Evolutionary conservation across 805 yeast genomes (phyloP), one percentile per base, ranked within the genome.

Genomic region (Yamadazyma philogaea): DNA sequence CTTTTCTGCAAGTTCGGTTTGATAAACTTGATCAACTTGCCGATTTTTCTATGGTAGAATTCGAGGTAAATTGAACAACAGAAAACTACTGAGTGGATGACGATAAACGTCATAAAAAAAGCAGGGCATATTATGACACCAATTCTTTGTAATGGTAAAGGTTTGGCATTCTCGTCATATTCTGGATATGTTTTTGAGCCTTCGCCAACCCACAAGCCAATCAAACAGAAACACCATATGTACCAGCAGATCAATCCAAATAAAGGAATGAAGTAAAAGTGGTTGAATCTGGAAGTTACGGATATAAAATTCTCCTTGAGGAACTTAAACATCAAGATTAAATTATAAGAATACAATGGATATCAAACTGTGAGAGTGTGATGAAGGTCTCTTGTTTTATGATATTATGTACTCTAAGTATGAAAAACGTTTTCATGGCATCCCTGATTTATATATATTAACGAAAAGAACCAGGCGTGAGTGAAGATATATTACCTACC

Each of bases 161-260:
- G 62, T 6, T 41, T 44, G 17, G 47, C 52, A 28, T 15, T 27
- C 39, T 57, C 60, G 15, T 51, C 59, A 34, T 44, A 57, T 33
- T 51, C 45, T 12, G 60, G 60, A 40, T 56, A 57, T 7, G 49
- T 38, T n/a, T 34, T 45, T 7, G 50, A 37, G 7, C 62, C 62
- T 12, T 46, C 42, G 4, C 50, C 51, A 7, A 52, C 48, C 57
- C 59, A 57, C 26, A 45, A 40, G 2, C 59, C 60, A 18, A 54
- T 30, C 20, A 57, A 48, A 6, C 53, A 53, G 30, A 57, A 52
- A 22, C 53, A 46, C 40, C 57, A 46, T 7, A 46, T 43, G 34
- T 56, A 56, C 62, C 62, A 57, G 34, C 60, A 56, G 3, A 56
- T 37, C 15, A 56, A 51, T 1, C 62, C 62, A 34, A 56, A 57